These are phyloP conservation scores for Phytophthora nicotianae DNA, from an alignment of 352 stramenopile genomes.

Conservation along the genomic window DNA sequence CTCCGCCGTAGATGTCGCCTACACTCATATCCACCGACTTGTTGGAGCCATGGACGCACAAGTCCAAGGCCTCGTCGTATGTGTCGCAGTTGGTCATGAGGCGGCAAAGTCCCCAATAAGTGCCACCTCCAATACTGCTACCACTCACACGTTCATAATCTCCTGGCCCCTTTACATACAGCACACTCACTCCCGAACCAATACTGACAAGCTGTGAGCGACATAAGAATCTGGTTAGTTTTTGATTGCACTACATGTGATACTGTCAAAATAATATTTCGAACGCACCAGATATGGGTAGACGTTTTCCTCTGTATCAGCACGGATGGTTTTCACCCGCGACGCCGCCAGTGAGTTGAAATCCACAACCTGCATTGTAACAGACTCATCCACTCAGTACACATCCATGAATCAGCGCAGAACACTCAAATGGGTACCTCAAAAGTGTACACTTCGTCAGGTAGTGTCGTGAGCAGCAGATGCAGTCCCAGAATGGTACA, in stretches of 20 bases:
- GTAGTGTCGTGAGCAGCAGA: conserved; percentile 95
- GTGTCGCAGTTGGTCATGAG: conserved; percentile 91
- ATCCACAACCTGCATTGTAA: conserved; percentile 67
- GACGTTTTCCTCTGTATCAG: conserved; percentile 78
- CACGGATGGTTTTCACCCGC: conserved; percentile 78
- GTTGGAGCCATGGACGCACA: conserved; percentile 81
- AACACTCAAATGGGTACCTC: conserved; percentile 56
- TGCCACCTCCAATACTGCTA: conserved; percentile 98
- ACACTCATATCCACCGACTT: conserved; percentile 97
- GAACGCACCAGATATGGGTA: conserved; percentile 85
- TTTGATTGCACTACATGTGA: not conserved
- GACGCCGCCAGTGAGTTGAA: conserved; percentile 76
- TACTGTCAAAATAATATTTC: not conserved
- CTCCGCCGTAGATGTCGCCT: conserved; percentile 98
- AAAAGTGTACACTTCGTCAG: conserved; percentile 98
- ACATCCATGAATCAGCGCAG: not conserved
- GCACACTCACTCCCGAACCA: conserved; percentile 97
- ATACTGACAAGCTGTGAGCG: conserved; percentile 94
- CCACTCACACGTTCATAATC: conserved; percentile 98
- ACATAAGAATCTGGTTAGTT: conserved; percentile 1
- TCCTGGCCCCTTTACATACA: conserved; percentile 93
- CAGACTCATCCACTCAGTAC: conserved; percentile 10
- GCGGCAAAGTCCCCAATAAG: conserved; percentile 98
- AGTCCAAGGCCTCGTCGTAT: conserved; percentile 86
- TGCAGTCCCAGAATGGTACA: conserved; percentile 97